Base-by-base conservation (phyloP, 495 filamentous ascomycete genomes). In the Aspergillus incahuasiensis region DNA sequence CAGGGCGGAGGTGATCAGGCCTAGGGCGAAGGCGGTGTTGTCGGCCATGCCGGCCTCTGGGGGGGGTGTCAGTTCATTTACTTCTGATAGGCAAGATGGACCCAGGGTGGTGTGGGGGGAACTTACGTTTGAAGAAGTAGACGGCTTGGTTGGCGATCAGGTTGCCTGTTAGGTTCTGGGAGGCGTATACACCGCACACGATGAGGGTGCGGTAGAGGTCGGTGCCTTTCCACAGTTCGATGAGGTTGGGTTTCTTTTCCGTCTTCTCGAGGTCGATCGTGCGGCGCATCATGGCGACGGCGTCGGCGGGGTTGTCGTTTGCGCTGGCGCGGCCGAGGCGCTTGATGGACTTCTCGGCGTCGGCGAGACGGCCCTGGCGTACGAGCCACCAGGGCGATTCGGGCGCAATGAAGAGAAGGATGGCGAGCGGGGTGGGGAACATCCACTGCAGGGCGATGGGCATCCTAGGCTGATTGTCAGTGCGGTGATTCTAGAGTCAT, bases 111-210 rank as follows among this genome's bases (percentile, higher is more conserved):
- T n/a, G n/a, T n/a, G n/a, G 2, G 47, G 25, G 3, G 25, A 16
- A 55, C 57, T 52, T 48, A 60, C 58, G 85, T 57, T 84, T 74
- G 50, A 89, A 74, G 69, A 91, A 92, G 64, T 91, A 85, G 18
- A 85, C 89, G 12, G 84, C 86, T 68, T 90, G 91, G 61, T 88
- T 87, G 30, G 82, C 86, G 66, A 94, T 90, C 2, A 85, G 82
- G 65, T 87, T 88, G 56, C 69, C 69, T n/a, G 69, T 64, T 13
- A 72, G 64, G 41, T 72, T 72, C 63, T 72, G 69, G 3, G 69
- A 70, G 1, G 67, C 65, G 34, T 72, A 72, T 51, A 84, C 78
- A 77, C 83, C 78, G 60, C 80, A 84, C 35, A 81, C 79, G 61
- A 87, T 86, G 67, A 82, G 79, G 4, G 87, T 90, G 40, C 87